Conservation (phyloP, 2,329 filamentous ascomycete species). For the Phaeosphaeria sp. region DNA sequence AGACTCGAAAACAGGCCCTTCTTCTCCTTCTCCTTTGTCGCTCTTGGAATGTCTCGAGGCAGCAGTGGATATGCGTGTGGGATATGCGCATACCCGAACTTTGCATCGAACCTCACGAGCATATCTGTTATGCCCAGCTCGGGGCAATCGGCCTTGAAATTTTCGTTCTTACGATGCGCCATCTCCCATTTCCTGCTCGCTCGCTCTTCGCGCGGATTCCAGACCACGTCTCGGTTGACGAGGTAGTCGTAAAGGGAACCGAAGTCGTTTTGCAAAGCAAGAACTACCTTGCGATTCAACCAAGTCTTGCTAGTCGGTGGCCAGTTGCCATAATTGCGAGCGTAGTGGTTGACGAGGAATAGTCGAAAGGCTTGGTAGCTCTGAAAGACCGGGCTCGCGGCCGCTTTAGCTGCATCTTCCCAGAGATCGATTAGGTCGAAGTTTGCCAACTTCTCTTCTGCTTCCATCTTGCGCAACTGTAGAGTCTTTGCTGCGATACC, state of each 20-base stretch:
- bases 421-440: conserved; percentile 71
- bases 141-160: conserved; percentile 52
- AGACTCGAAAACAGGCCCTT: conserved; percentile 44
- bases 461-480: conserved; percentile 67
- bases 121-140: conserved; percentile 72
- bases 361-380: conserved; percentile 66
- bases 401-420: conserved; percentile 47
- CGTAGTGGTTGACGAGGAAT: conserved; percentile 68
- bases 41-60: conserved; percentile 50
- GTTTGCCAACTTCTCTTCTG: conserved; percentile 65
- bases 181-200: conserved; percentile 71
- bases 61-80: conserved; percentile 71
- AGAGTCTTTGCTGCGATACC: conserved; percentile 68
- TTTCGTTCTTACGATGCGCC: conserved; percentile 45
- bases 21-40: conserved; percentile 37
- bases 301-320: conserved; percentile 61
- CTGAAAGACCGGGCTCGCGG: conserved; percentile 54
- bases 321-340: conserved; percentile 66
- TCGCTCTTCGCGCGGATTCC: conserved; percentile 68
- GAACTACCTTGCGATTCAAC: conserved; percentile 66
- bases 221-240: conserved; percentile 70
- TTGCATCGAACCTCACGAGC: conserved; percentile 69
- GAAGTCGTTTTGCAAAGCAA: conserved; percentile 69
- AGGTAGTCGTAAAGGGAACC: conserved; percentile 74
- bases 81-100: conserved; percentile 58